Conservation (phyloP, 2,329 filamentous ascomycete species). For the Pseudonectria buxi region DNA sequence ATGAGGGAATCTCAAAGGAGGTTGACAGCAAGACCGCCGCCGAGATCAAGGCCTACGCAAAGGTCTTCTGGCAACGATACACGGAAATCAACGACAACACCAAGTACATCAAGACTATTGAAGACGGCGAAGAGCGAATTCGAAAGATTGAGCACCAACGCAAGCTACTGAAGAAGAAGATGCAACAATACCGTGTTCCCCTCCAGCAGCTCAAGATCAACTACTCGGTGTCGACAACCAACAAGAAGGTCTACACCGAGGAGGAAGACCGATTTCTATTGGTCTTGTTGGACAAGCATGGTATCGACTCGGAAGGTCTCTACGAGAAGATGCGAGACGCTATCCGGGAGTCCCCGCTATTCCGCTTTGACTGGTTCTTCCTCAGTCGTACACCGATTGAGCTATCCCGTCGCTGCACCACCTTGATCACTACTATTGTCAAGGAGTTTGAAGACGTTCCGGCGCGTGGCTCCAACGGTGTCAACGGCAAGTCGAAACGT, state of each 20-base stretch:
- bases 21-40: constrained; percentile 82
- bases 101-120: constrained; percentile 84
- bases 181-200: constrained; percentile 93
- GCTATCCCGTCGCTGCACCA: constrained; percentile 86
- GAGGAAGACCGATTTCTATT: constrained; percentile 95
- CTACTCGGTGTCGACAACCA: constrained; percentile 96
- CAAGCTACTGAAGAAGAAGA: constrained; percentile 90
- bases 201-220: constrained; percentile 98
- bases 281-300: constrained; percentile 86
- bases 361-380: constrained; percentile 99
- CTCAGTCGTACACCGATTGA: constrained; percentile 89
- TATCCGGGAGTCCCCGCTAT: constrained; percentile 87
- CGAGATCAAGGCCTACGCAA: constrained; percentile 86
- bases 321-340: constrained; percentile 96
- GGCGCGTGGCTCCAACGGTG: constrained; percentile 48
- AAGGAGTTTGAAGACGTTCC: constrained; percentile 80
- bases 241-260: constrained; percentile 99
- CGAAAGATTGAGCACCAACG: constrained; percentile 87
- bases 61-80: constrained; percentile 95
- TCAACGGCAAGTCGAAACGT: constrained; percentile 66
- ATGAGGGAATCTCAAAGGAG: constrained; percentile 76
- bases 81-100: constrained; percentile 82
- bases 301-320: constrained; percentile 82
- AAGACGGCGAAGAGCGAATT: constrained; percentile 85
- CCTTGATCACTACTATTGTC: constrained; percentile 86